These are phyloP conservation scores for Hansenula anomala DNA, from an alignment of 1,139 yeast species.

Conservation along the genomic window DNA sequence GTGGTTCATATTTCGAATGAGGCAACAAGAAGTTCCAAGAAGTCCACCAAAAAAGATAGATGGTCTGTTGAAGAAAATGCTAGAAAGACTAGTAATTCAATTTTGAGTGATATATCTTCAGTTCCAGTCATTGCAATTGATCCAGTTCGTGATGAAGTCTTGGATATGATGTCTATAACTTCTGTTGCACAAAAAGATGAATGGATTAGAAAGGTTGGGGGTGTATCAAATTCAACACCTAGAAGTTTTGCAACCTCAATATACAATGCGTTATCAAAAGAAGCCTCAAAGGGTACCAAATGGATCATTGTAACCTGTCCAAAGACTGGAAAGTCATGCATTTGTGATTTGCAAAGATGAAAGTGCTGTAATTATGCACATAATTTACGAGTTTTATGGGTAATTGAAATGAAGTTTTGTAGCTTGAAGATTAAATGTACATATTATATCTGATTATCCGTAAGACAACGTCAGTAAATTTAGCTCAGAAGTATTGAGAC, in stretches of 20 bases:
- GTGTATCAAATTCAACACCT: constrained; percentile 61
- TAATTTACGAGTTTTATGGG: neutral
- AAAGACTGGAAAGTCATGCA: constrained; percentile 64
- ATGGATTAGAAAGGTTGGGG: constrained; percentile 84
- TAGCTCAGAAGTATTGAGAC: no score
- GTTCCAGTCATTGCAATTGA: constrained; percentile 79
- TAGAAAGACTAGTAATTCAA: constrained; percentile 49
- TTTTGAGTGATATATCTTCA: constrained; percentile 48
- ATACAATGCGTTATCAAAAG: constrained; percentile 67
- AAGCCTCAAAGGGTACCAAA: constrained; percentile 61
- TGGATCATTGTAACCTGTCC: constrained; percentile 75
- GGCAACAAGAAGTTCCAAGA: constrained; percentile 64
- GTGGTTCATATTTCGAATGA: constrained; percentile 60
- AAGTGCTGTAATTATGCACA: neutral
- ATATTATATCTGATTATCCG: no score
- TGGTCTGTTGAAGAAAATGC: constrained; percentile 81
- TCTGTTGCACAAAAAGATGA: constrained; percentile 78
- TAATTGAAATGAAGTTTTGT: no score
- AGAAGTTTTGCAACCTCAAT: constrained; percentile 73
- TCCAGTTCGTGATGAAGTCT: constrained; percentile 68
- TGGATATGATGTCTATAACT: constrained; percentile 76
- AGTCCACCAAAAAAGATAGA: constrained; percentile 70
- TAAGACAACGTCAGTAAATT: no score
- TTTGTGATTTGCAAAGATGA: constrained; percentile 62
- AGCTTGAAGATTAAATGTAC: no score